Base-by-base conservation (phyloP, 129 eudicot species). In the Flaveria bidentis region DNA sequence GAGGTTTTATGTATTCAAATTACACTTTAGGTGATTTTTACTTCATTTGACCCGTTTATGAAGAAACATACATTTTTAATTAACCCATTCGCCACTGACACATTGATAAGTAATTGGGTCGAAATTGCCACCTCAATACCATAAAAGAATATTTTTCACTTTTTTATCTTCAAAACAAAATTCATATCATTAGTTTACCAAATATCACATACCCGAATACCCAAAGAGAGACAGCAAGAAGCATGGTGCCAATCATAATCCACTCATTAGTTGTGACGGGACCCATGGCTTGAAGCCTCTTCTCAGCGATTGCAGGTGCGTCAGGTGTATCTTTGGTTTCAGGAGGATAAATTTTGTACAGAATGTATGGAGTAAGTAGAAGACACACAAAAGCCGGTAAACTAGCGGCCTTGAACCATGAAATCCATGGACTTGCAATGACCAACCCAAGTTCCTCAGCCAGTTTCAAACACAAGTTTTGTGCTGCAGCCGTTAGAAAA, bases 401-500 rank as follows among this genome's bases (percentile, higher is more conserved):
- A 79, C 92, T 80, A 63, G 98, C 96, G 60, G 92, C 91, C 84
- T 86, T 88, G 73, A 92, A 86, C 98, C 98, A 92, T 65, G 88
- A 60, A 69, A 93, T 73, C 98, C 98, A 93, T 41, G 98, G 96
- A 52, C 73, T 86, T 12, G 90, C 77, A 63, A 93, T 86, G 23
- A 83, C 85, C 39, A 93, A 88, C 36, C 98, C 98, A 57, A 93
- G 90, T 64, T 86, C 95, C 81, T 93, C 92, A 0, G 98, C 98
- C 72, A 93, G 85, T 76, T 93, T 93, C 55, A 93, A 85, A 81
- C 98, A 93, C 83, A 93, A 80, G 77, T 93, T 92, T 88, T 93
- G 98, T 81, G 98, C 98, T 77, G 96, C 98, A 75, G 96, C 98
- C 67, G 98, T 92, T 17, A 92, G 88, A 85, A 90, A 92, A 85